These are phyloP conservation scores for Populus ilicifolia DNA, from an alignment of 345 rosid species.

Conservation along the genomic window DNA sequence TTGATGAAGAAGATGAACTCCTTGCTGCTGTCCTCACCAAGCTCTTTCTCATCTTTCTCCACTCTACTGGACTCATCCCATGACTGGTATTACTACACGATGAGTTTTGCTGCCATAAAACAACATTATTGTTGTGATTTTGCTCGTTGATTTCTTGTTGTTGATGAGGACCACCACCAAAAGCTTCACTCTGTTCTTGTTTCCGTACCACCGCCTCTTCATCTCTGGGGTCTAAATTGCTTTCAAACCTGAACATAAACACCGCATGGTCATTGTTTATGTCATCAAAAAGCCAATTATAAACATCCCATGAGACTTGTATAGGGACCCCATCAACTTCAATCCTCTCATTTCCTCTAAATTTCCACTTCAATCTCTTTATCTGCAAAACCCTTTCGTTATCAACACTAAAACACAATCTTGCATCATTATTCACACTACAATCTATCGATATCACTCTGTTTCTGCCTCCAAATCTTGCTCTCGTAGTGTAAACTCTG, in stretches of 20 bases:
- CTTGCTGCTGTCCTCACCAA: conserved; percentile 52
- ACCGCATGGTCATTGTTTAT: conserved; percentile 51
- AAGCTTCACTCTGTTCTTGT: conserved; percentile 9
- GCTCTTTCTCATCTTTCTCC: conserved; percentile 83
- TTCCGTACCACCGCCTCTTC: conserved; percentile 8
- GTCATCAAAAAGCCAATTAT: conserved; percentile 81
- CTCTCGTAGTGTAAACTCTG: conserved; percentile 56
- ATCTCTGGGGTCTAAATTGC: conserved; percentile 24
- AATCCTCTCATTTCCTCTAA: conserved; percentile 77
- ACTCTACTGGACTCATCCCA: conserved; percentile 57
- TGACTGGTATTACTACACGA: conserved; percentile 17
- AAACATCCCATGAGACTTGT: conserved; percentile 91
- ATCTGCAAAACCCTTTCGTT: conserved; percentile 53
- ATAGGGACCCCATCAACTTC: conserved; percentile 67
- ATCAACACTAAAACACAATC: conserved; percentile 59
- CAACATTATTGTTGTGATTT: conserved; percentile 20
- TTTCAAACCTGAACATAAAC: conserved; percentile 84
- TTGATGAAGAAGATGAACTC: conserved; percentile 76
- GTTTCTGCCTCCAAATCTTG: conserved; percentile 67
- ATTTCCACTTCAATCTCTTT: conserved; percentile 85
- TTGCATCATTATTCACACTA: conserved; percentile 51
- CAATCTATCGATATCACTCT: conserved; percentile 73
- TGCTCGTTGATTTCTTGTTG: background rate
- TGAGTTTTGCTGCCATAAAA: conserved; percentile 39
- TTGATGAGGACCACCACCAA: background rate